Percentiles rank a stretch among this genome's conserved stretches.
Evolutionary conservation across 768 basidiomycete species (phyloP).

Genomic region (Boletus pseudo-olivaceus): DNA sequence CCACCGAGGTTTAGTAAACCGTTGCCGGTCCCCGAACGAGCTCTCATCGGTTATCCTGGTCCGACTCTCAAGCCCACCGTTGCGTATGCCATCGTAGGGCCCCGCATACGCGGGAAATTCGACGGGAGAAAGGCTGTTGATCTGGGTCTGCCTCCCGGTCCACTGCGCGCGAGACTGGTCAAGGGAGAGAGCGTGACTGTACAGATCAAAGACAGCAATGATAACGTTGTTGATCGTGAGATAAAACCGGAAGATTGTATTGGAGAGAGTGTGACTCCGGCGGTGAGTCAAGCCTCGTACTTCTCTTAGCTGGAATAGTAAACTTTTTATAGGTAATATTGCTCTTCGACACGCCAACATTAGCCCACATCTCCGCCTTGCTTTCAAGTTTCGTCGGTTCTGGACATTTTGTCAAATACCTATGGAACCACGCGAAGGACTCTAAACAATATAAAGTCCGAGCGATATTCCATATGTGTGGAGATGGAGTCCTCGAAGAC

Average conservation of each 20-base stretch:
- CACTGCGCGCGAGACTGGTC: slow-evolving; percentile 55
- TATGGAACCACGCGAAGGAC: slow-evolving; percentile 40
- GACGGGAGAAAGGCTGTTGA: slow-evolving; percentile 58
- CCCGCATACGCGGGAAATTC: slow-evolving; percentile 65
- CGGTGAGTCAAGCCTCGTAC: slow-evolving; percentile 31
- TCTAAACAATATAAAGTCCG: slow-evolving; percentile 42
- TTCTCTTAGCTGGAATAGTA: neutral
- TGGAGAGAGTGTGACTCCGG: slow-evolving; percentile 48
- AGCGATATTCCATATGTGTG: slow-evolving; percentile 68
- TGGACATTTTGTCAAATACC: slow-evolving; percentile 47
- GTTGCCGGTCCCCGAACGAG: slow-evolving; percentile 23
- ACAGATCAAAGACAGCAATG: slow-evolving; percentile 43
- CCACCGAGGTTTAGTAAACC: slow-evolving; percentile 15
- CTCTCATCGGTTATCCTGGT: slow-evolving; percentile 14
- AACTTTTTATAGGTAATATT: slow-evolving; percentile 47
- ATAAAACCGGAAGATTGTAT: slow-evolving; percentile 62
- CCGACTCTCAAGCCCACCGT: slow-evolving; percentile 35
- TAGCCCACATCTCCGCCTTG: slow-evolving; percentile 52
- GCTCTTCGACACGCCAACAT: slow-evolving; percentile 69
- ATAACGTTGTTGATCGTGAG: slow-evolving; percentile 41
- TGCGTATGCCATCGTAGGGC: slow-evolving; percentile 52
- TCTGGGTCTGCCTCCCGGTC: slow-evolving; percentile 61
- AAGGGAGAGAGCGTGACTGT: slow-evolving; percentile 63
- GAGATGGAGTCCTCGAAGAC: slow-evolving; percentile 67
- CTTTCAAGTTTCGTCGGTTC: slow-evolving; percentile 44